Evolutionary conservation across 1,139 yeast species (phyloP).

Genomic region (Blastobotrys illinoisensis): DNA sequence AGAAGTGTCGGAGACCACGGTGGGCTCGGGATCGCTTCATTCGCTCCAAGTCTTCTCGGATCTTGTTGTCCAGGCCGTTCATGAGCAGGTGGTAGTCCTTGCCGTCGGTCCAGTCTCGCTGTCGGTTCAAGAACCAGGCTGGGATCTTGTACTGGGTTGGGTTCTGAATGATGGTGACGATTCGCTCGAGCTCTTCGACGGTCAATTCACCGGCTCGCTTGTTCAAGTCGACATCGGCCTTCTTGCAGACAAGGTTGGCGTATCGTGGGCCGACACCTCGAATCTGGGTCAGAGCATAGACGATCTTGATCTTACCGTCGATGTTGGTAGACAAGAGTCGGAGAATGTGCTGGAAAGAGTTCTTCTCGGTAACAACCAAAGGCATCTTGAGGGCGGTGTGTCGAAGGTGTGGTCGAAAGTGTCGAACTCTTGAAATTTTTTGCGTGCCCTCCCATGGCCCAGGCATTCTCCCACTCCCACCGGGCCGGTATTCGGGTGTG

Average conservation of each 20-base stretch:
- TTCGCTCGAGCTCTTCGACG: constrained; percentile 99
- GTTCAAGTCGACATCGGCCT: constrained; percentile 97
- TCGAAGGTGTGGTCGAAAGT: constrained; percentile 10
- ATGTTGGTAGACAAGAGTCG: constrained; percentile 99
- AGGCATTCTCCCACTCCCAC: constrained; percentile 3
- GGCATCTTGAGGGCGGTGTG: constrained; percentile 51
- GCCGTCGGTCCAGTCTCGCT: constrained; percentile 97
- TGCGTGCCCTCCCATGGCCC: background rate
- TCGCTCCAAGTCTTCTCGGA: constrained; percentile 99
- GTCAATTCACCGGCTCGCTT: constrained; percentile 99
- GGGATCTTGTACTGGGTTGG: constrained; percentile 99
- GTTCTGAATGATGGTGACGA: constrained; percentile 99
- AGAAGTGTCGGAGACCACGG: constrained; percentile 99
- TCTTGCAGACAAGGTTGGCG: constrained; percentile 99
- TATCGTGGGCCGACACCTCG: constrained; percentile 99
- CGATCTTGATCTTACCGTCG: constrained; percentile 99
- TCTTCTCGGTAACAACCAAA: constrained; percentile 98
- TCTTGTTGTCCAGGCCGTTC: constrained; percentile 97
- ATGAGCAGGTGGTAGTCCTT: constrained; percentile 99
- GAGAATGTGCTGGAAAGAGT: constrained; percentile 99
- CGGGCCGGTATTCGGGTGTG: constrained; percentile 2
- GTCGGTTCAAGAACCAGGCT: constrained; percentile 99
- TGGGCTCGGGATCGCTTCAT: constrained; percentile 99
- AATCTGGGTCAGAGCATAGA: constrained; percentile 99
- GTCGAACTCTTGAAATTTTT: background rate